These are phyloP conservation scores for Nigrospora oryzae DNA, from an alignment of 2,329 filamentous ascomycete species.

Conservation along the genomic window DNA sequence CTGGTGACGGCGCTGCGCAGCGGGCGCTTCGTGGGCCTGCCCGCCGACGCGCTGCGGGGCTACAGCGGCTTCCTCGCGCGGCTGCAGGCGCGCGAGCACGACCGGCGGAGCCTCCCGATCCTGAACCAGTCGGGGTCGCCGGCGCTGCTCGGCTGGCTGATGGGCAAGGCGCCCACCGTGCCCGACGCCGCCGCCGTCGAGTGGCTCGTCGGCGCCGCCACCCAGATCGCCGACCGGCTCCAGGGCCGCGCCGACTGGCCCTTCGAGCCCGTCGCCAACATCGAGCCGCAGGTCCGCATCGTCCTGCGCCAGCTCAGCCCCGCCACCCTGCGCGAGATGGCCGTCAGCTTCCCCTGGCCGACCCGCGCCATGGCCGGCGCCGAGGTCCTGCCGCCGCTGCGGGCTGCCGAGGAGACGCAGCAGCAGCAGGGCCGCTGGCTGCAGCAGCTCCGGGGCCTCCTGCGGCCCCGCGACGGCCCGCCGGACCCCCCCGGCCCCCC, in stretches of 20 bases:
- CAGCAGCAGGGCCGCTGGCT: neutral
- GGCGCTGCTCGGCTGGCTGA: constrained; percentile 23
- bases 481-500: too few species aligned
- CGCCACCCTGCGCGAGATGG: constrained; percentile 24
- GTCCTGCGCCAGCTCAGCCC: constrained; percentile 21
- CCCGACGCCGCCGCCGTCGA: constrained; percentile 22
- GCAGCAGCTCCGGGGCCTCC: neutral
- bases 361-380: constrained; percentile 21
- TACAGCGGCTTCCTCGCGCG: constrained; percentile 27
- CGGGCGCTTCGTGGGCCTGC: constrained; percentile 20
- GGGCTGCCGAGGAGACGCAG: neutral
- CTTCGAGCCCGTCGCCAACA: constrained; percentile 17
- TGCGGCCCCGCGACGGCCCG: neutral
- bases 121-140: constrained; percentile 22
- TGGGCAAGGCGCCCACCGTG: constrained; percentile 20
- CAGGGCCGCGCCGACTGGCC: constrained; percentile 21
- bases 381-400: constrained; percentile 19
- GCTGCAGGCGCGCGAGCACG: constrained; percentile 24
- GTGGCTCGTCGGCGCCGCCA: constrained; percentile 22
- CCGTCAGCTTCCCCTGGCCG: constrained; percentile 26
- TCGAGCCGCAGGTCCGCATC: constrained; percentile 15
- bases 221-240: constrained; percentile 14
- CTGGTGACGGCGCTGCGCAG: constrained; percentile 22
- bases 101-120: constrained; percentile 25
- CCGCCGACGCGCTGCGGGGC: constrained; percentile 18